These are phyloP conservation scores for Cucurbita argyrosperma DNA, from an alignment of 306 rosid species.

Conservation along the genomic window DNA sequence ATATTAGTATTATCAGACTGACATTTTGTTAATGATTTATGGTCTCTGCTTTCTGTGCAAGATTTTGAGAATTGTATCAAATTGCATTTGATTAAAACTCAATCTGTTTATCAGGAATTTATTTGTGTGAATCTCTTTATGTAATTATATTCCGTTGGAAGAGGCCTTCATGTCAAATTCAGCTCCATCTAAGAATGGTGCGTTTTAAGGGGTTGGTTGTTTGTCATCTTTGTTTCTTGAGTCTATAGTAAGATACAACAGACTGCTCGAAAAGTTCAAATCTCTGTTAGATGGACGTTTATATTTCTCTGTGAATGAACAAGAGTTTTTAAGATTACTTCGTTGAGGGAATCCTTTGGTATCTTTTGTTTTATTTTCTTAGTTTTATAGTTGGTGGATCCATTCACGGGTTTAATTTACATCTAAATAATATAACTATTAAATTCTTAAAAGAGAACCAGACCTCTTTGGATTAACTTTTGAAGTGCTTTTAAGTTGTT, in stretches of 20 bases:
- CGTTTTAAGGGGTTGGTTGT: not conserved
- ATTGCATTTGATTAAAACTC: not conserved
- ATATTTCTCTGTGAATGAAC: too few relatives aligned
- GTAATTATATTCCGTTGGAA: not conserved
- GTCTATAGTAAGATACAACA: too few relatives aligned
- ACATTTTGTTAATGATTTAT: conserved; percentile 1
- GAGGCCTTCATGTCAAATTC: not conserved
- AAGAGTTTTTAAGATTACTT: too few relatives aligned
- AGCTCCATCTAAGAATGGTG: not conserved
- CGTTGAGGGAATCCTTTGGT: too few relatives aligned
- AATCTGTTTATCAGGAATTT: not conserved
- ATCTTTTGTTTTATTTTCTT: too few relatives aligned
- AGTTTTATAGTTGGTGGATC: not conserved
- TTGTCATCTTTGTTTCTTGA: too few relatives aligned
- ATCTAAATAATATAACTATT: too few relatives aligned
- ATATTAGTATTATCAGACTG: not conserved
- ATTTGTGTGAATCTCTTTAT: not conserved
- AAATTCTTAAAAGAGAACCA: too few relatives aligned
- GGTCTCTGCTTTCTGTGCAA: not conserved
- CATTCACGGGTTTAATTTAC: not conserved
- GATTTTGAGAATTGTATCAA: not conserved
- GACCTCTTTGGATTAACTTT: too few relatives aligned
- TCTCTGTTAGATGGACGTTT: too few relatives aligned
- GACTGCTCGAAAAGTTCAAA: too few relatives aligned
- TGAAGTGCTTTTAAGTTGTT: too few relatives aligned